Base-by-base conservation (phyloP, 1,284 basidiomycete species). In the Ustanciosporium gigantosporum region DNA sequence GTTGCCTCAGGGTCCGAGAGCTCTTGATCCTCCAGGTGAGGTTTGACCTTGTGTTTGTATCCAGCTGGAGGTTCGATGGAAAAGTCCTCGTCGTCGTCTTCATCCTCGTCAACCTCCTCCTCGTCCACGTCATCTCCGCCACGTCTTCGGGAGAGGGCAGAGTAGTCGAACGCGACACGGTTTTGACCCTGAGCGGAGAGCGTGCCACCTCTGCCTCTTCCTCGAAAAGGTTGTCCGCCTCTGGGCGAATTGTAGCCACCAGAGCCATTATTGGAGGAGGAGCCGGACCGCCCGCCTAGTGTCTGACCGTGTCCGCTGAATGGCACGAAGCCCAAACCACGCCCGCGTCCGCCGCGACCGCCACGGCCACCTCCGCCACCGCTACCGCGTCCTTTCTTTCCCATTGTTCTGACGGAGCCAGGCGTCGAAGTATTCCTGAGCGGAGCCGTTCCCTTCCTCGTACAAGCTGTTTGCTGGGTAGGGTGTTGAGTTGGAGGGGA, bases 141-240 rank as follows among this genome's bases (percentile, higher is more conserved):
- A 29, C 5, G 38, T 9, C 6, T 5, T 15, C 50, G 50, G 15
- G 56, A 37, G 19, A 66, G 32, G n/a, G 41, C 19, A 15, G 51
- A 46, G 34, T 66, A 66, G 43, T 66, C 56, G 37, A 66, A 66
- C 36, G 45, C 51, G 35, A 60, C 56, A 13, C 57, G 61, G 17
- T 66, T 66, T 40, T 66, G 61, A 6, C 61, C 56, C 9, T 41
- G 32, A 1, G 50, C 61, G 5, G 61, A 32, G 15, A 66, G 57
- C n/a, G 47, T 42, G n/a, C 56, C 56, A 9, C 56, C 61, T 19
- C 61, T 34, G 9, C 61, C 61, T n/a, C 61, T 46, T 17, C 47
- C 56, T 23, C 50, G 42, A 27, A 31, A 55, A 0, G 50, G 50
- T 19, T 41, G 31, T 15, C 46, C 40, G 15, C 61, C 50, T 11